A percentile compares a stretch with the other conserved stretches of the same genome.
These are phyloP conservation scores for Fusarium coffeatum DNA, from an alignment of 2,329 filamentous ascomycete genomes.

Conservation along the genomic window DNA sequence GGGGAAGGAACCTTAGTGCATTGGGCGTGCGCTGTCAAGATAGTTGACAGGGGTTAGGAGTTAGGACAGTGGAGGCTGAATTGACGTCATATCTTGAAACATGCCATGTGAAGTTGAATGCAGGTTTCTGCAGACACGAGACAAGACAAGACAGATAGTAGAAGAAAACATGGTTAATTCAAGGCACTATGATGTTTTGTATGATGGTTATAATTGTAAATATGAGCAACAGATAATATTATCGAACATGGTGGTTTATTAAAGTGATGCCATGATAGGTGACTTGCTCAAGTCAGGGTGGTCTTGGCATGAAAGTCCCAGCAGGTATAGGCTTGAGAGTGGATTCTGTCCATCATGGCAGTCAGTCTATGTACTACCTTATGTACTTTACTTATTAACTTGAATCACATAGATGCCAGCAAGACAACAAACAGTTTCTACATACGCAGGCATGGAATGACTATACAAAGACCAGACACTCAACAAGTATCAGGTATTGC, in stretches of 20 bases:
- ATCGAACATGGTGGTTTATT: not conserved
- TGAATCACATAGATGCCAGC: not conserved
- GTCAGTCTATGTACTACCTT: not conserved
- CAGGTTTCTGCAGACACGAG: slow-evolving; percentile 17
- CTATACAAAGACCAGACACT: not conserved
- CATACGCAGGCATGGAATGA: not conserved
- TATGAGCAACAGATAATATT: not conserved
- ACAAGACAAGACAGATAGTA: slow-evolving; percentile 7
- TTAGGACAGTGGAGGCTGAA: slow-evolving; percentile 22
- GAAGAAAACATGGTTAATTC: not conserved
- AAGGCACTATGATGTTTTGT: not conserved
- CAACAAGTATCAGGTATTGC: not conserved
- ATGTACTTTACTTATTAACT: not conserved
- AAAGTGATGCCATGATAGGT: slow-evolving; percentile 21
- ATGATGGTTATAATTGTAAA: slow-evolving; percentile 10
- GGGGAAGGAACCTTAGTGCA: not conserved
- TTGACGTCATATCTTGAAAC: slow-evolving; percentile 32
- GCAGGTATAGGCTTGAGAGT: not conserved
- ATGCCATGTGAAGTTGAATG: slow-evolving; percentile 20
- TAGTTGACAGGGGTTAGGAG: slow-evolving; percentile 18
- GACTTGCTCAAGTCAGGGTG: slow-evolving; percentile 5
- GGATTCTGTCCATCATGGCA: slow-evolving; percentile 2
- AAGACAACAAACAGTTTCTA: not conserved
- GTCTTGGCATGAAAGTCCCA: slow-evolving; percentile 20
- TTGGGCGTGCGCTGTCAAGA: slow-evolving; percentile 33